Base-by-base conservation (phyloP, 2,329 filamentous ascomycete genomes). In the Huntiella decipiens region DNA sequence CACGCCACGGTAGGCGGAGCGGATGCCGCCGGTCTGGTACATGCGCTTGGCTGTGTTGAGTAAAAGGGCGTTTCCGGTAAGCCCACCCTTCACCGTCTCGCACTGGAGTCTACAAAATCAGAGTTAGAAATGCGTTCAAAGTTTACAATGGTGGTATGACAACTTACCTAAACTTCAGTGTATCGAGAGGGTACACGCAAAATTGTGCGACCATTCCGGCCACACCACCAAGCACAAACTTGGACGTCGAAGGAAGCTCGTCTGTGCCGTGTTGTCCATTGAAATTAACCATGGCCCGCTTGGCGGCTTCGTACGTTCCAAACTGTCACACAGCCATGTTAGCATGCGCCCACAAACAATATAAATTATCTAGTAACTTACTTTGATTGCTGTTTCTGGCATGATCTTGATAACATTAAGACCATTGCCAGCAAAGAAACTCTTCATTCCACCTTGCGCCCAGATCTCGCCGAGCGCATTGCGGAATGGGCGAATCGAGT, bases 371-470 rank as follows among this genome's bases (percentile, higher is more conserved):
- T n/a, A 4, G 7, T 11, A 15, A 40, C 44, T 17, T 43, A 67
- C 66, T 55, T 95, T 93, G 58, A 98, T 94, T 19, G 91, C 88
- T 22, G 88, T 95, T 64, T 98, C 91, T 0, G 91, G 91, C 85
- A 96, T 94, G 50, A 98, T 91, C 62, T 98, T 98, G 56, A 95
- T 62, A 2, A 98, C 86, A 55, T 98, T 98, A 54, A 98, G 67
- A 3, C 91, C 91, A 57, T 98, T 98, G 34, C 91, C 87, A 93
- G 54, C 19, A 15, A 47, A 32, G n/a, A 33, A 40, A 31, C 13
- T 44, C 16, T 41, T 40, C 36, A 46, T 44, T 10, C 44, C 44
- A 10, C 42, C 42, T 42, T 46, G 48, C 6, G 39, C 43, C 39
- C 40, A 50, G 15, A 28, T 38, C 3, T 49, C 5, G 5, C 12